Percentiles rank a stretch among this genome's conserved stretches.
Conservation (phyloP, 2,329 filamentous ascomycete species). For the Botrytis sinoallii region DNA sequence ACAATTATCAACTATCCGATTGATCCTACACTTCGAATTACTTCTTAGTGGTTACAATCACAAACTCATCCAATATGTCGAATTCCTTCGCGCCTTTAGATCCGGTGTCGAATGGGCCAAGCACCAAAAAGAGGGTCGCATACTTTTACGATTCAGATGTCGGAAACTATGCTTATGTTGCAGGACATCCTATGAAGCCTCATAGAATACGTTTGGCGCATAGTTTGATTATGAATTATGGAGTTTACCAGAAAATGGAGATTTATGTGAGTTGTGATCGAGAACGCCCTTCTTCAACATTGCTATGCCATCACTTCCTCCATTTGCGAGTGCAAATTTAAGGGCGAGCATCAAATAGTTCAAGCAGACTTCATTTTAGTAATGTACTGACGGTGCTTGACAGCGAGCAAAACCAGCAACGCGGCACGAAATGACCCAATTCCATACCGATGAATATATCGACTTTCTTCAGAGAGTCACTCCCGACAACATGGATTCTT, state of each 20-base stretch:
- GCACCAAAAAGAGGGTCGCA: slow-evolving; percentile 76
- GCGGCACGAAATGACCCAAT: slow-evolving; percentile 85
- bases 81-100: slow-evolving; percentile 51
- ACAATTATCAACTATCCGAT: not conserved
- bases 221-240: slow-evolving; percentile 93
- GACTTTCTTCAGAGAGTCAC: slow-evolving; percentile 94
- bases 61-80: slow-evolving; percentile 27
- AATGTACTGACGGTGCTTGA: slow-evolving; percentile 20
- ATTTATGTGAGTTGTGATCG: slow-evolving; percentile 67
- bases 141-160: slow-evolving; percentile 99
- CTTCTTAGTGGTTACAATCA: slow-evolving; percentile 2
- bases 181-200: slow-evolving; percentile 97
- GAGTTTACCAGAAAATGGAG: slow-evolving; percentile 94
- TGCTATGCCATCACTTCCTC: not conserved
- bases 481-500: slow-evolving; percentile 96
- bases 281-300: not conserved
- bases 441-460: slow-evolving; percentile 93
- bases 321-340: not conserved
- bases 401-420: slow-evolving; percentile 84
- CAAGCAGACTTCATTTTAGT: not conserved
- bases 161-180: slow-evolving; percentile 96
- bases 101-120: slow-evolving; percentile 43
- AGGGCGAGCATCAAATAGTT: not conserved
- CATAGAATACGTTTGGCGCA: slow-evolving; percentile 94
- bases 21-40: not conserved